Conservation (phyloP, 495 filamentous ascomycete species). For the Umbilicaria muhlenbergii region DNA sequence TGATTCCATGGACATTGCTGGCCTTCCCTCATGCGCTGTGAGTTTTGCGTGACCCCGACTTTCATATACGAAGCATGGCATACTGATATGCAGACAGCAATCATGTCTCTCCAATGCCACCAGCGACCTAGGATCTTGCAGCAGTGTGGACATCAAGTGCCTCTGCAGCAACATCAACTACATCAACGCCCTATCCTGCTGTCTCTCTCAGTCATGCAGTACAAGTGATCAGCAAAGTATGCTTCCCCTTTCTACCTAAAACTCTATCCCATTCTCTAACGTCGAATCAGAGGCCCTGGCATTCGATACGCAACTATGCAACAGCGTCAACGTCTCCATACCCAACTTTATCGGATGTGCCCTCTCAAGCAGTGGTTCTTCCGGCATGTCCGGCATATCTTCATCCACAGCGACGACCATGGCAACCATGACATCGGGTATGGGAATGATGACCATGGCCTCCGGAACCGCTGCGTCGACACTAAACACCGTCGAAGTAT, state of each 20-base stretch:
- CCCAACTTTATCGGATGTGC: constrained; percentile 11
- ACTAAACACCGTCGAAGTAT: constrained; percentile 2
- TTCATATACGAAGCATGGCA: background rate
- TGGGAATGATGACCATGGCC: background rate
- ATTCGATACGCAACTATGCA: constrained; percentile 9
- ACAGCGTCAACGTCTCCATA: constrained; percentile 11
- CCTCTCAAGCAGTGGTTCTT: background rate
- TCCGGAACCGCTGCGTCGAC: background rate
- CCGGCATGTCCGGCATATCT: background rate
- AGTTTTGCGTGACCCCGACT: background rate
- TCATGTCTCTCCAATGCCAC: constrained; percentile 1
- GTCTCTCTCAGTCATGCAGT: constrained; percentile 9
- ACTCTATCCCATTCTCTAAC: background rate
- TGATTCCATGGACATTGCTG: background rate
- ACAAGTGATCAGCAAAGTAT: constrained; percentile 11
- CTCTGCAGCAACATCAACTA: constrained; percentile 11
- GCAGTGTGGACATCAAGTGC: constrained; percentile 10
- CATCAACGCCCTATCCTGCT: constrained; percentile 10
- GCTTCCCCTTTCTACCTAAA: background rate
- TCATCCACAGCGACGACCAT: background rate
- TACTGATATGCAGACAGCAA: background rate
- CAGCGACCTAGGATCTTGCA: background rate
- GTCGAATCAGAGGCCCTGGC: constrained; percentile 6
- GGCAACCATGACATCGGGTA: background rate
- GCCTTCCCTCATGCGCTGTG: background rate